phyloP scores from a whole-genome alignment of 2,329 filamentous ascomycete species.

The Amauroascus verrucosus region DNA sequence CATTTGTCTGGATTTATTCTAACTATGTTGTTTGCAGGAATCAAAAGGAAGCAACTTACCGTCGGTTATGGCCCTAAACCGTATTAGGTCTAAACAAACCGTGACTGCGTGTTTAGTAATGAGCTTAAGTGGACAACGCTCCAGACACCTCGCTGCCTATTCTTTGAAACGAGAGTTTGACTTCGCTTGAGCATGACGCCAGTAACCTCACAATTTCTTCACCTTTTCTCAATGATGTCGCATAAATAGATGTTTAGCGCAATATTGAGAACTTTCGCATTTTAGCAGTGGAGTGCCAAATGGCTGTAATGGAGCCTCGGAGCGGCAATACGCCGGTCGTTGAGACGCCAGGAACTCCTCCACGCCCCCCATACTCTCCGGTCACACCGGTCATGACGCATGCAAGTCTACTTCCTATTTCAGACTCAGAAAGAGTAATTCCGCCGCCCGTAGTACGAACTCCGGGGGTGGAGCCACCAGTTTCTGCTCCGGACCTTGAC shows the following conservation, averaged over 20 bases:
- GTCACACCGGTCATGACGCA: slow-evolving; percentile 37
- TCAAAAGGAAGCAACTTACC: background rate
- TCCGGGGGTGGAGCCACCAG: background rate
- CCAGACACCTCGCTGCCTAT: background rate
- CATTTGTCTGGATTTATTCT: no score
- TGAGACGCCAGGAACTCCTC: slow-evolving; percentile 30
- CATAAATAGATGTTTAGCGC: background rate
- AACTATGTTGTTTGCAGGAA: no score
- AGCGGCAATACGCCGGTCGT: background rate
- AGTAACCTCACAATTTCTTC: no score
- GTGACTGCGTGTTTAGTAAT: background rate
- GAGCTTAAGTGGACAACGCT: slow-evolving; percentile 1
- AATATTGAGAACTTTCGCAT: background rate
- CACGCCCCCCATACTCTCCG: slow-evolving; percentile 39
- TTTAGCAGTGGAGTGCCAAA: background rate
- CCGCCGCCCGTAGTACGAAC: slow-evolving; percentile 1
- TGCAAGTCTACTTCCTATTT: slow-evolving; percentile 15
- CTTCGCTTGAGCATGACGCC: no score
- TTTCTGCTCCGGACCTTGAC: background rate
- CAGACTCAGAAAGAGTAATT: slow-evolving; percentile 4
- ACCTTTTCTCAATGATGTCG: background rate
- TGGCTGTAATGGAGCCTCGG: slow-evolving; percentile 4
- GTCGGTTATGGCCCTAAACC: background rate
- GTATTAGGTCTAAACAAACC: background rate
- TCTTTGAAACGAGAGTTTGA: no score